Base-by-base conservation (phyloP, 495 filamentous ascomycete genomes). In the Hyphodiscus hymeniophilus region DNA sequence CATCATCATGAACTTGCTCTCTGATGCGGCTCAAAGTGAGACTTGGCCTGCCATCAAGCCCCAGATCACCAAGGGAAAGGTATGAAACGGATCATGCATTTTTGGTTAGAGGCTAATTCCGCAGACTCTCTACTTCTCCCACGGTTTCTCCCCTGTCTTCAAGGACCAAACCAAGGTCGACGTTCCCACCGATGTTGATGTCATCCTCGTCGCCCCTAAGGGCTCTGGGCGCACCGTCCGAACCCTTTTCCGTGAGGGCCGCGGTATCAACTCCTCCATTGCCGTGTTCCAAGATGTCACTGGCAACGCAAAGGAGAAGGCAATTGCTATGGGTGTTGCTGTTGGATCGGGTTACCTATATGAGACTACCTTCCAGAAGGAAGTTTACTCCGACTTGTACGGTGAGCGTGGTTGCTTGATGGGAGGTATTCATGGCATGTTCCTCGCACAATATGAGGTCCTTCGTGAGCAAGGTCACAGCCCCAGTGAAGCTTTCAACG, bases 371-470 rank as follows among this genome's bases (percentile, higher is more conserved):
- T 98, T 97, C 65, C 82, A 97, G 80, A 97, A 97, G 81, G 94
- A 97, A 77, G 92, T 97, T 66, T 95, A 91, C 84, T 95, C 89
- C 42, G 94, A 97, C 71, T 79, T 98, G 52, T 96, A 97, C 76
- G 94, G 92, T 70, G 92, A 98, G 84, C 90, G 92, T 73, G 92
- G 94, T 65, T 98, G 94, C 79, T 75, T 98, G 58, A 98, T 97
- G 94, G 94, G 92, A 60, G 92, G 94, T 71, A 98, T 98, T 72
- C 94, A 98, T 79, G 92, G 92, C 71, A 97, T 98, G 92, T 98
- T 98, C 85, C 87, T 98, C 57, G 92, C 92, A 50, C 92, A 98
- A 78, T 97, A 98, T 77, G 94, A 98, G 79, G 92, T 97, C 60
- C 90, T 98, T 67, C 92, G 92, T 64, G 92, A 98, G 80, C 79